Base-by-base conservation (phyloP, 768 basidiomycete genomes). In the Trametes coccinea region DNA sequence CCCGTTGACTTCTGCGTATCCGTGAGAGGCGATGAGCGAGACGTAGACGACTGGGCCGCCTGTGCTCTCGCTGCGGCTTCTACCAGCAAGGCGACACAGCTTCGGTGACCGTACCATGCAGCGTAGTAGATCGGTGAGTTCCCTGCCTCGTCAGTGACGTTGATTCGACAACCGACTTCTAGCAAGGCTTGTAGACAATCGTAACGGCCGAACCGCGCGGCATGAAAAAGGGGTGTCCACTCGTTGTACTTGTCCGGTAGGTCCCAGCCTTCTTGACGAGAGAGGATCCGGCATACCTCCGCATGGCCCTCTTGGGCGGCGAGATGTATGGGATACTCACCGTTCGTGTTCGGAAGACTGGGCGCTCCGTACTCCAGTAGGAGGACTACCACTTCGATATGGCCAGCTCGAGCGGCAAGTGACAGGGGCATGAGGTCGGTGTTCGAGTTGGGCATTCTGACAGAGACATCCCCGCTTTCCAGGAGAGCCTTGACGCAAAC, bases 181-280 rank as follows among this genome's bases (percentile, higher is more conserved):
- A 98, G 79, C 22, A 98, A 81, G n/a, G 91, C 80, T 41, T 77
- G 76, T 44, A 98, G 83, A 69, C 92, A 96, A 6, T 79, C 79
- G 16, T 80, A 75, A 64, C 87, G 89, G 1, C 95, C 95, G 63
- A 93, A 89, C 40, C 93, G 88, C 5, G 95, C 89, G 2, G 97
- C 94, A 74, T 98, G 95, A 70, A 95, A 94, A 46, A 98, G 80
- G 29, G 97, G 97, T 6, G 95, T 98, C 94, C 96, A 98, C 72
- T 97, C 93, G 71, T 96, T 91, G 74, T 96, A 98, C 75, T 95
- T 98, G 80, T 99, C 97, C 1, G 89, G 87, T 7, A 84, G 80
- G 73, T 93, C 93, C 86, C 88, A 93, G 41, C 87, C 93, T 51
- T 85, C 88, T 43, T 85, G 85, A 33, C 78, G 78, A 4, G 94